These are phyloP conservation scores for Neodidymelliopsis sp. DNA, from an alignment of 2,329 filamentous ascomycete genomes.

Conservation along the genomic window DNA sequence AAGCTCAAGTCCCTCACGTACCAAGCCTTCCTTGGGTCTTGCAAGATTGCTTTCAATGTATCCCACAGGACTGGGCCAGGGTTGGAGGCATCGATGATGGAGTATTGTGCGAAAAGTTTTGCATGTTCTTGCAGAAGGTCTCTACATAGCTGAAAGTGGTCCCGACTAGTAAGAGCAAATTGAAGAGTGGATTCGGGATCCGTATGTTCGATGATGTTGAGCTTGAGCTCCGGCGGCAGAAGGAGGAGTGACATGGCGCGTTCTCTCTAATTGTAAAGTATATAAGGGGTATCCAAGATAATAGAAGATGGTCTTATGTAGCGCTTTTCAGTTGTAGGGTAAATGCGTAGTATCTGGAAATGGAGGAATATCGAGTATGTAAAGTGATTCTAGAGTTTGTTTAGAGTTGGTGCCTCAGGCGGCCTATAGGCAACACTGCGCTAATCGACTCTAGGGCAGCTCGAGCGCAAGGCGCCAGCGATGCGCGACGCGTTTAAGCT, in stretches of 20 bases:
- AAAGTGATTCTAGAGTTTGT: too few relatives aligned
- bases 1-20: conserved; percentile 28
- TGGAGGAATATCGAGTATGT: too few relatives aligned
- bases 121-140: conserved; percentile 14
- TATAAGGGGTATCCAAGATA: too few relatives aligned
- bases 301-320: too few relatives aligned
- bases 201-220: conserved; percentile 17
- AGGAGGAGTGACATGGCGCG: conserved; percentile 16
- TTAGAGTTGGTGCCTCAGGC: background rate
- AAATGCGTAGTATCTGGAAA: too few relatives aligned
- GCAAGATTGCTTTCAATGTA: conserved; percentile 16
- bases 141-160: conserved; percentile 9
- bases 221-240: conserved; percentile 22
- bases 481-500: too few relatives aligned
- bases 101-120: conserved; percentile 11
- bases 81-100: conserved; percentile 7
- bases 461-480: too few relatives aligned
- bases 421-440: conserved; percentile 1
- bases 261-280: too few relatives aligned
- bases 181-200: conserved; percentile 21
- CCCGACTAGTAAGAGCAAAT: conserved; percentile 24
- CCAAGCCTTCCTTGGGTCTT: conserved; percentile 20
- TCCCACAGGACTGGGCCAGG: conserved; percentile 9
- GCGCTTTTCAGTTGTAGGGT: too few relatives aligned
- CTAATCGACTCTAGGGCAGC: too few relatives aligned